Evolutionary conservation across 176 grass and related monocot species (phyloP).

Genomic region (Carex littledalei): DNA sequence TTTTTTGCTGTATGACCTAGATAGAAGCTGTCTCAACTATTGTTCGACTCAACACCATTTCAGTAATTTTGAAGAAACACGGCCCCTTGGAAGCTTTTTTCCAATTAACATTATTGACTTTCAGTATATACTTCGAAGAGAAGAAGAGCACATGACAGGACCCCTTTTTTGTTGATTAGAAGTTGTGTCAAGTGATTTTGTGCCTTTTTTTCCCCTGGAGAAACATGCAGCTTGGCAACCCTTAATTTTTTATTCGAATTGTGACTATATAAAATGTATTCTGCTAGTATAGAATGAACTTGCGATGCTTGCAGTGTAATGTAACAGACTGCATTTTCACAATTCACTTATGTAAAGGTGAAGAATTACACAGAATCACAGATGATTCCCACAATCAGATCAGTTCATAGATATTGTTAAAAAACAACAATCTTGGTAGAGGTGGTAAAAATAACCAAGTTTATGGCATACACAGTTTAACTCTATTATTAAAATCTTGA

Average conservation of each 20-base stretch:
- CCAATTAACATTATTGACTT: background rate
- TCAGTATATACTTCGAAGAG: background rate
- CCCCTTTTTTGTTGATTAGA: background rate
- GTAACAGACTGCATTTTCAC: background rate
- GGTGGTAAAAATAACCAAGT: background rate
- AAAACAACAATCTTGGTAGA: background rate
- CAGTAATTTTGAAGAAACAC: constrained; percentile 3
- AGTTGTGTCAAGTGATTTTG: background rate
- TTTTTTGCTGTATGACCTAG: background rate
- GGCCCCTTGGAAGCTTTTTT: background rate
- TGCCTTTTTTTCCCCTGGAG: background rate
- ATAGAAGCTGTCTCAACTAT: constrained; percentile 1
- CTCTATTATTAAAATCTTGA: no score
- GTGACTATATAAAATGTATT: background rate
- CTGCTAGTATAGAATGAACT: background rate
- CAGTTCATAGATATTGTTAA: background rate
- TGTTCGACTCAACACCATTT: background rate
- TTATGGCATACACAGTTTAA: no score
- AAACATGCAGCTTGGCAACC: background rate
- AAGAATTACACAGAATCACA: background rate
- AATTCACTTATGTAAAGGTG: background rate
- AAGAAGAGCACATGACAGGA: background rate
- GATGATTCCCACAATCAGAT: background rate
- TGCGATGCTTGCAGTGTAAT: background rate
- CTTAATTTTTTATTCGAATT: background rate